phyloP scores from a whole-genome alignment of 2,329 filamentous ascomycete species.

The Biscogniauxia mediterranea region DNA sequence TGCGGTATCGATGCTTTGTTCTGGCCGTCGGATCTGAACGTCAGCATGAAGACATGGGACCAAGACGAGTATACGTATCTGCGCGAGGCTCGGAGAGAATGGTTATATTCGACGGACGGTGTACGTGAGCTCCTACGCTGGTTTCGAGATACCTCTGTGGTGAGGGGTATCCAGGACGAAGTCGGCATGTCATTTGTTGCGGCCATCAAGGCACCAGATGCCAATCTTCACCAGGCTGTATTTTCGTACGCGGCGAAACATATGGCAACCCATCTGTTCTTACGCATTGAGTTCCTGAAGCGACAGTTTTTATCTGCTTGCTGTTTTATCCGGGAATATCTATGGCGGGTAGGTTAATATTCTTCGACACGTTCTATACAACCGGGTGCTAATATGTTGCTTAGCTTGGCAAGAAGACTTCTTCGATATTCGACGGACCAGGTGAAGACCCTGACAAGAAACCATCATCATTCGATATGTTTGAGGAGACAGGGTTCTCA shows the following conservation, averaged over 20 bases:
- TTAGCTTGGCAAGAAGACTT: slow-evolving; percentile 24
- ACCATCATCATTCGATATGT: slow-evolving; percentile 10
- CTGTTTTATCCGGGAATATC: slow-evolving; percentile 30
- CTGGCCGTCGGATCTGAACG: slow-evolving; percentile 26
- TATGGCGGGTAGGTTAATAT: slow-evolving; percentile 25
- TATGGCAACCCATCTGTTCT: slow-evolving; percentile 30
- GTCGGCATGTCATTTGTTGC: slow-evolving; percentile 17
- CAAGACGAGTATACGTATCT: slow-evolving; percentile 20
- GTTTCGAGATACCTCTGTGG: slow-evolving; percentile 29
- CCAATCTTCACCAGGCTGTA: slow-evolving; percentile 24
- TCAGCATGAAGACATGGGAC: slow-evolving; percentile 29
- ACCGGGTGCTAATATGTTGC: slow-evolving; percentile 12
- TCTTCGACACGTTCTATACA: not conserved
- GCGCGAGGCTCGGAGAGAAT: slow-evolving; percentile 26
- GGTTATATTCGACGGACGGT: slow-evolving; percentile 29
- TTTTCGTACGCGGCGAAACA: slow-evolving; percentile 25
- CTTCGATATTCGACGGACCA: slow-evolving; percentile 23
- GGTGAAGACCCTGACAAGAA: slow-evolving; percentile 12
- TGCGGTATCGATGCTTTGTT: slow-evolving; percentile 32
- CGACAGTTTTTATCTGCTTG: slow-evolving; percentile 28
- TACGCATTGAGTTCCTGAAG: slow-evolving; percentile 27
- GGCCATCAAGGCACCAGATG: slow-evolving; percentile 18
- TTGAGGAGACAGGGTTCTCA: slow-evolving; percentile 22
- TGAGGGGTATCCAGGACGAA: slow-evolving; percentile 20
- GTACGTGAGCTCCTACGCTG: slow-evolving; percentile 26